Evolutionary conservation across 139 green algal genomes (phyloP), one percentile per base, ranked within the genome.

Genomic region (Diplosphaera chodatii): DNA sequence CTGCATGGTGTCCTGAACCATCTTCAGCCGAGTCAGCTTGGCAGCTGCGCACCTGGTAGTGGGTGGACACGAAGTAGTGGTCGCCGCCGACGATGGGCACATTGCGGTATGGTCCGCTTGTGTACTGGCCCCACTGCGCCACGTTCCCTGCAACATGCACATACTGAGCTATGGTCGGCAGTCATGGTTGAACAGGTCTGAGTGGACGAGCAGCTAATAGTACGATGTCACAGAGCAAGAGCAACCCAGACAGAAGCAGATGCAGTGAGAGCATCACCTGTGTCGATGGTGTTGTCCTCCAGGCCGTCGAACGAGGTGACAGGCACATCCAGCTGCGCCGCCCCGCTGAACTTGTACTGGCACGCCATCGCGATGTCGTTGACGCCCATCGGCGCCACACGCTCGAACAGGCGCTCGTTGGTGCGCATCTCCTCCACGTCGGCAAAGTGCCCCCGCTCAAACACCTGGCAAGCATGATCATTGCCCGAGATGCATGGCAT

Each of bases 311-410:
- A 80, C 25, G 63, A 67, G 4, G 75, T 32, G 28, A 85, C 33
- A 23, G 80, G 80, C 22, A 80, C 28, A 22, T 23, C 29, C 4
- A 84, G 55, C 0, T 74, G 66, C 5, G 59, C 37, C 20, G 4
- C n/a, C 10, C 40, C 3, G 2, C 23, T 18, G 62, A 73, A 67
- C 40, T 29, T 41, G 74, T 86, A 86, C 40, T 79, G 75, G 4
- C 84, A 75, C 3, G 81, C 81, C 81, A 86, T 84, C 21, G 77
- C 74, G n/a, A 84, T 84, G 69, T 86, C 81, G 29, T 74, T 75
- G 30, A 86, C 71, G 30, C 64, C 81, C 31, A 86, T 77, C 8
- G 81, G 81, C 23, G 81, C 81, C 6, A 86, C 74, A 25, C 71
- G 70, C 2, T 82, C 25, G 70, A 84, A 86, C 27, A 86, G 67